Evolutionary conservation across 495 filamentous ascomycete genomes (phyloP).

Genomic region (Sordaria brevicollis): DNA sequence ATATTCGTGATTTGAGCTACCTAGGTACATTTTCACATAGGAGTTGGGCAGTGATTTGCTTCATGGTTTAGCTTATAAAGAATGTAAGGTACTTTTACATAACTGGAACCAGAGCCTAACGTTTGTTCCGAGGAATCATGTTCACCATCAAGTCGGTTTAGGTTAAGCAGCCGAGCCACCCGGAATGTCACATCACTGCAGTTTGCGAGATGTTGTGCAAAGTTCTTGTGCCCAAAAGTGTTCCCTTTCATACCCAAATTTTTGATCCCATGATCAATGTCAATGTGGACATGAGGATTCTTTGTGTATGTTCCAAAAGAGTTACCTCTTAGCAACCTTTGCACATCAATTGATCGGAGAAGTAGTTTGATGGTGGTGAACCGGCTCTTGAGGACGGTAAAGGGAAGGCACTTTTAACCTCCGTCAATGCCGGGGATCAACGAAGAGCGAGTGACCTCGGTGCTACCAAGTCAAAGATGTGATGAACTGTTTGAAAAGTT

Average conservation of each 20-base stretch:
- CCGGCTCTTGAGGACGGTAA: not conserved
- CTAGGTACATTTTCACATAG: not conserved
- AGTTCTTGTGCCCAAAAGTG: not conserved
- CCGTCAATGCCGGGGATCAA: not conserved
- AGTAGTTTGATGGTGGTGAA: not conserved
- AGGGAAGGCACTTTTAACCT: not conserved
- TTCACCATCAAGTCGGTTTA: not conserved
- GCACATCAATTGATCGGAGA: not conserved
- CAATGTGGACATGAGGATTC: not conserved
- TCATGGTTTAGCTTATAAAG: not conserved
- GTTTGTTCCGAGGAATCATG: not conserved
- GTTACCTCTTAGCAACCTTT: not conserved
- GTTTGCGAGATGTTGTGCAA: not conserved
- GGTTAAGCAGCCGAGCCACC: not conserved
- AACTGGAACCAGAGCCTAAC: not conserved
- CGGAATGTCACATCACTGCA: not conserved
- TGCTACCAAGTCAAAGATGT: not conserved
- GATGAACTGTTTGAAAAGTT: not conserved
- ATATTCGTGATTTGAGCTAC: not conserved
- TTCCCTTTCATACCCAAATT: not conserved
- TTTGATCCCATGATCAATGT: not conserved
- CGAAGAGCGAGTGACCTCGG: not conserved
- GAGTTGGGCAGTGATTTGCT: not conserved
- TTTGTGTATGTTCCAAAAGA: not conserved
- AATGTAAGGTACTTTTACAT: not conserved